Base-by-base conservation (phyloP, 1,139 yeast species). In the Protomyces arabidopsidicola region DNA sequence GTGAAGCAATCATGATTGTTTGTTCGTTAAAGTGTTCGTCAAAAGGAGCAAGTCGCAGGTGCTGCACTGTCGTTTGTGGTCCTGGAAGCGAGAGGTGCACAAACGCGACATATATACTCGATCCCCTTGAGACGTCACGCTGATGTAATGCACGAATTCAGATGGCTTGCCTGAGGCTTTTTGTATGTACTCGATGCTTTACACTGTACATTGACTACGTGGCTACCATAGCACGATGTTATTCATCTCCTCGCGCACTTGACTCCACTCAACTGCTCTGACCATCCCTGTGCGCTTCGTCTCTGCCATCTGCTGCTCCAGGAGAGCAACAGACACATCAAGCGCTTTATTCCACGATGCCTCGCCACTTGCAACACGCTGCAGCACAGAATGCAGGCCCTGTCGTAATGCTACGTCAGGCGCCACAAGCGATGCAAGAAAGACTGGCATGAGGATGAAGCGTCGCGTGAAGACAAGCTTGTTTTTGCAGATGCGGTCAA, bases 261-360 rank as follows among this genome's bases (percentile, higher is more conserved):
- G 48, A n/a, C 22, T 42, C 48, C 48, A 42, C 48, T 42, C 48
- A 18, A 42, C 16, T 20, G 48, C 56, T 8, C 48, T n/a, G 42
- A 18, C 35, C 12, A 22, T 51, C 34, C 56, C 45, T 3, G 56
- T 14, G 4, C 22, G 18, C 9, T 52, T 50, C 24, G 34, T 39
- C 12, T n/a, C 42, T 10, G 18, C 24, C 42, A 42, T 36, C 42
- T 58, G 56, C 34, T 16, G 20, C 16, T 27, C 42, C 6, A 42
- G 27, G 20, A 58, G 52, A 3, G 45, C 39, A 34, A 36, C 42
- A 6, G 62, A 38, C 14, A 58, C 62, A 48, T 51, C 56, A 22
- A 58, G 62, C 20, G 62, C 62, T 20, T 38, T 36, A 50, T 58
- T 38, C 62, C 62, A 58, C 10, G 56, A 51, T 6, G 62, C 56